phyloP scores from a whole-genome alignment of 75 land plant species.

The Pseudotsuga menziesii region DNA sequence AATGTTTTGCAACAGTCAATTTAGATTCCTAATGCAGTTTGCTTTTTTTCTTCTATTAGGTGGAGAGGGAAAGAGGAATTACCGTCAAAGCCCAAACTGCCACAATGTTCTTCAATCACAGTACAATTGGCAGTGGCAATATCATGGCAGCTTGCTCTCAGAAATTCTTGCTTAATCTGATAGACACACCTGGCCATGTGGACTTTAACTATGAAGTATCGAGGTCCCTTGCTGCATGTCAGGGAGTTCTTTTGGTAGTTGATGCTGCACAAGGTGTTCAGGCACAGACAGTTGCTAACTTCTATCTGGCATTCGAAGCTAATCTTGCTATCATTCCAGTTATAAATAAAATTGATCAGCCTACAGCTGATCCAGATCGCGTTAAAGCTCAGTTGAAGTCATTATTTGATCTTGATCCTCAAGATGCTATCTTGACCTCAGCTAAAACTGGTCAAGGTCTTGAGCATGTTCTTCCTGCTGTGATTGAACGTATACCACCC shows the following conservation, averaged over 20 bases:
- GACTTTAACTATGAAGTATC: slow-evolving; percentile 99
- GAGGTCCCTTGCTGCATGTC: slow-evolving; percentile 96
- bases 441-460: slow-evolving; percentile 97
- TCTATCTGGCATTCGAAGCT: slow-evolving; percentile 95
- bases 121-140: slow-evolving; percentile 10
- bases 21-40: background rate
- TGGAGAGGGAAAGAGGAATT: slow-evolving; percentile 96
- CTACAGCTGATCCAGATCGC: slow-evolving; percentile 96
- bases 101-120: slow-evolving; percentile 79
- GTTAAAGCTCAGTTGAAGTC: slow-evolving; percentile 88
- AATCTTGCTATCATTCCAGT: slow-evolving; percentile 88
- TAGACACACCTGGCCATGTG: slow-evolving; percentile 99
- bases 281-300: slow-evolving; percentile 99
- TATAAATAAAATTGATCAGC: slow-evolving; percentile 97
- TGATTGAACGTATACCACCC: slow-evolving; percentile 80
- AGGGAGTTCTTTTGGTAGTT: slow-evolving; percentile 93
- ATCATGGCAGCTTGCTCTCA: slow-evolving; percentile 6
- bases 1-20: background rate
- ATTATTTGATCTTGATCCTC: slow-evolving; percentile 85
- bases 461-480: slow-evolving; percentile 87
- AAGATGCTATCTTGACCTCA: slow-evolving; percentile 76
- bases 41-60: slow-evolving; percentile 35
- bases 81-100: slow-evolving; percentile 99
- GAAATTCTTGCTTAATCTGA: slow-evolving; percentile 67
- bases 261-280: slow-evolving; percentile 99